phyloP scores from a whole-genome alignment of 495 filamentous ascomycete genomes.

The Talaromyces wortmannii region DNA sequence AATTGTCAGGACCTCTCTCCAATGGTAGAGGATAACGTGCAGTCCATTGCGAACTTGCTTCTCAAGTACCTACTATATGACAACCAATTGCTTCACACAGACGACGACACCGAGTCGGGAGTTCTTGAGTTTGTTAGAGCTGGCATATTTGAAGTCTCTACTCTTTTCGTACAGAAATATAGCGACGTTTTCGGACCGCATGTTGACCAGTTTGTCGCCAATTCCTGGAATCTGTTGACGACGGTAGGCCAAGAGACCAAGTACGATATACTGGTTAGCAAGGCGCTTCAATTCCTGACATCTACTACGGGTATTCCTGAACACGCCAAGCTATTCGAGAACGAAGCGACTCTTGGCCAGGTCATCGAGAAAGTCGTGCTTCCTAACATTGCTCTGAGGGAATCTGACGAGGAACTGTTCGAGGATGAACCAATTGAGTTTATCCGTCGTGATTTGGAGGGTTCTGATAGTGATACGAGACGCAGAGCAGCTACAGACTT shows the following conservation, averaged over 20 bases:
- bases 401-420: conserved; percentile 90
- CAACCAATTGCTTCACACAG: conserved; percentile 70
- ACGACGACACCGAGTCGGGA: conserved; percentile 82
- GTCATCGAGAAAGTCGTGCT: conserved; percentile 93
- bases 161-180: conserved; percentile 86
- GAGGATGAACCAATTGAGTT: conserved; percentile 99
- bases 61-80: conserved; percentile 92
- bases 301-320: conserved; percentile 68
- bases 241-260: conserved; percentile 79
- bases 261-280: conserved; percentile 93
- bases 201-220: conserved; percentile 74
- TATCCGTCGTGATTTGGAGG: conserved; percentile 91
- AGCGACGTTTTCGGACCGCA: conserved; percentile 82
- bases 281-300: conserved; percentile 87
- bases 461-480: conserved; percentile 89
- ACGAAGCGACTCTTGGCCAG: conserved; percentile 63
- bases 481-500: conserved; percentile 92
- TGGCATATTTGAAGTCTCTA: conserved; percentile 82
- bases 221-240: conserved; percentile 86
- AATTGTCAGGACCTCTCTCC: conserved; percentile 95
- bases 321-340: conserved; percentile 82
- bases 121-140: conserved; percentile 79
- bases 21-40: conserved; percentile 80
- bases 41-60: conserved; percentile 64
- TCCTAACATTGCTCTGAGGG: conserved; percentile 83